Base-by-base conservation (phyloP, 139 green algal species). In the Astrephomene gubernaculifera region DNA sequence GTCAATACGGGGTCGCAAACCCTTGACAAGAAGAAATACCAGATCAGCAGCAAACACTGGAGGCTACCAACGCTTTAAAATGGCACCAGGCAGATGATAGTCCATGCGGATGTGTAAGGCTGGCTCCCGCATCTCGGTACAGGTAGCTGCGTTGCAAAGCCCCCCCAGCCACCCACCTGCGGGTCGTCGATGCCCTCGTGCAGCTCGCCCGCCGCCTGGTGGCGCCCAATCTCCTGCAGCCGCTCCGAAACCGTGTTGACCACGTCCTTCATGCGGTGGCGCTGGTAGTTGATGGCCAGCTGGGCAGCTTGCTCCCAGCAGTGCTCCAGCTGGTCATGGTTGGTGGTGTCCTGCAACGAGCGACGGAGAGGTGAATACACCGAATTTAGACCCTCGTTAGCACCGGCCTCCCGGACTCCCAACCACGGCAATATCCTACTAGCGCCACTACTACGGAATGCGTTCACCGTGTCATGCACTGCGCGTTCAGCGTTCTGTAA, bases 211-310 rank as follows among this genome's bases (percentile, higher is more conserved):
- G 95, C 94, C 49, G 90, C 87, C 60, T 92, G 87, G 76, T 89
- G 72, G 27, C 92, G 86, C 25, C 86, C 83, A 31, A 95, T 93
- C 33, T 91, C 86, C 53, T 90, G 76, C 65, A 97, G 91, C 35
- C 89, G 85, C 79, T 88, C 41, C 33, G 86, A 81, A 0, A 96
- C 93, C n/a, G 87, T 79, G 82, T 78, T 81, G 45, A 96, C 88
- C 39, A 96, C 93, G 39, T 95, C 89, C 4, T 88, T 72, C 75
- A 94, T 86, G 49, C 91, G 87, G 54, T 95, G 87, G 33, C 88
- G 88, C 81, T 93, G 86, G 81, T 95, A 89, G 70, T 91, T 92
- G 71, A 95, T 93, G 22, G 92, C 92, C 70, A 97, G 79, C 41
- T 88, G 87, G 14, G 93, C 92, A 7, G 94, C 95, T 85, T 93